Conservation (phyloP, 2,329 filamentous ascomycete genomes). For the Alternaria sp. region DNA sequence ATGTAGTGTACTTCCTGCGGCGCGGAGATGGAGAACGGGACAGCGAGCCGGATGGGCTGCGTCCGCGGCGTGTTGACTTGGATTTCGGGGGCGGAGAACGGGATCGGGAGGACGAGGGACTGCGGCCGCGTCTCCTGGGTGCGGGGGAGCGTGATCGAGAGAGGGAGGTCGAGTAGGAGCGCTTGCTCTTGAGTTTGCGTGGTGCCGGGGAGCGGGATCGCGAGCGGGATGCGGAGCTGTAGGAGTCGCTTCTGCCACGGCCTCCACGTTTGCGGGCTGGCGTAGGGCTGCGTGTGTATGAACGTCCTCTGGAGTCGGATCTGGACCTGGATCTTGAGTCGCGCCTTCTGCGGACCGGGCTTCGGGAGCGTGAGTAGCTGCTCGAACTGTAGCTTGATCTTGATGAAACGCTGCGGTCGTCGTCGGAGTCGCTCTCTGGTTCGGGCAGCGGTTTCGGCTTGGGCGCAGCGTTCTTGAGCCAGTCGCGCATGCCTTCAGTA, state of each 20-base stretch:
- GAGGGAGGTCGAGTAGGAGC: conserved; percentile 29
- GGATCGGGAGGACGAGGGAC: conserved; percentile 25
- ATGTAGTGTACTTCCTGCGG: conserved; percentile 3
- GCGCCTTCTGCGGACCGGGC: conserved; percentile 24
- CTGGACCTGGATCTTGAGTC: conserved; percentile 34
- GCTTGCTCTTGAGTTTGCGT: conserved; percentile 24
- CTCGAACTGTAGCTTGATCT: conserved; percentile 43
- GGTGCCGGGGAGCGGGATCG: conserved; percentile 33
- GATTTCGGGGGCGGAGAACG: conserved; percentile 24
- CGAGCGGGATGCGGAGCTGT: conserved; percentile 29
- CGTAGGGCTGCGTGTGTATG: conserved; percentile 39
- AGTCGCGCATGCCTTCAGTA: conserved; percentile 93
- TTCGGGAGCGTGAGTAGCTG: conserved; percentile 35
- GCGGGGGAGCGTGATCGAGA: conserved; percentile 28
- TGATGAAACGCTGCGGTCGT: conserved; percentile 42
- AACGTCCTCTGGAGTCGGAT: conserved; percentile 37
- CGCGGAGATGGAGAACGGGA: conserved; percentile 10
- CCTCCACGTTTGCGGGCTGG: conserved; percentile 29
- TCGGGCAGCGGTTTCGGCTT: conserved; percentile 71
- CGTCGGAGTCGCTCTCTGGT: conserved; percentile 43
- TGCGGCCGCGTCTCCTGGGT: conserved; percentile 32
- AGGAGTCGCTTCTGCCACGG: conserved; percentile 29
- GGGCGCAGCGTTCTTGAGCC: conserved; percentile 80
- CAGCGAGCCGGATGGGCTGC: conserved; percentile 21
- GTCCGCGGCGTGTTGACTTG: conserved; percentile 16